These are phyloP conservation scores for Parachaetomium inaequale DNA, from an alignment of 495 filamentous ascomycete species.

Conservation along the genomic window DNA sequence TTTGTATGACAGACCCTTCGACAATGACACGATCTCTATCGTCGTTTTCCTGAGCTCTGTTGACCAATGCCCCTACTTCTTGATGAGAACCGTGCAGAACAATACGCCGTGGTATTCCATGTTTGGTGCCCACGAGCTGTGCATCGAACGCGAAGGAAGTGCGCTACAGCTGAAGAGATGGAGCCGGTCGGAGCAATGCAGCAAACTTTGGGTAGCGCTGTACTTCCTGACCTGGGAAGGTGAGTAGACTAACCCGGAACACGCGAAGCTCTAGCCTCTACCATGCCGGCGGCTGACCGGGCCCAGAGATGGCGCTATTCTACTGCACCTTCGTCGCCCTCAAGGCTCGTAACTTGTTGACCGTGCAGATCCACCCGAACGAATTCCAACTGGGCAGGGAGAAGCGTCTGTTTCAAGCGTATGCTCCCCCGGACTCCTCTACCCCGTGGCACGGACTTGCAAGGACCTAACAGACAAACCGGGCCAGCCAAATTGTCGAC, in stretches of 20 bases:
- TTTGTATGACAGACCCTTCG: slow-evolving; percentile 40
- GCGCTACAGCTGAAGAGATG: slow-evolving; percentile 48
- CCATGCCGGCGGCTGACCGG: background rate
- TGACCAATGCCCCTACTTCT: slow-evolving; percentile 42
- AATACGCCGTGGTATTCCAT: slow-evolving; percentile 45
- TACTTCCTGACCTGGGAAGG: slow-evolving; percentile 58
- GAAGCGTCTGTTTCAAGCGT: slow-evolving; percentile 67
- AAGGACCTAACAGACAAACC: background rate
- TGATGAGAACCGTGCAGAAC: slow-evolving; percentile 38
- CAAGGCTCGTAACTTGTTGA: slow-evolving; percentile 62
- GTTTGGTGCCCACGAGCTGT: slow-evolving; percentile 49
- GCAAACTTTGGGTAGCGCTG: slow-evolving; percentile 49
- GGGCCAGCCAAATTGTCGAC: slow-evolving; percentile 63
- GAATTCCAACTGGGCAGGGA: slow-evolving; percentile 64
- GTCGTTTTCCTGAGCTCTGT: slow-evolving; percentile 43
- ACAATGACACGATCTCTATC: slow-evolving; percentile 50
- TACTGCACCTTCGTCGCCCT: slow-evolving; percentile 72
- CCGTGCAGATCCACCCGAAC: slow-evolving; percentile 46
- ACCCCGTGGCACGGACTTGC: background rate
- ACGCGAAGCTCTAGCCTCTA: background rate
- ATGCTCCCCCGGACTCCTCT: slow-evolving; percentile 25
- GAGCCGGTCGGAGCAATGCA: slow-evolving; percentile 40
- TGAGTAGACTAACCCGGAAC: slow-evolving; percentile 16
- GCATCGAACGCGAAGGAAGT: slow-evolving; percentile 45
- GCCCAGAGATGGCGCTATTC: slow-evolving; percentile 67